Percentiles rank a stretch among this genome's conserved stretches.
These are phyloP conservation scores for Rhizoclosmatium globosum DNA, from an alignment of 192 early-diverging fungal species.

Conservation along the genomic window DNA sequence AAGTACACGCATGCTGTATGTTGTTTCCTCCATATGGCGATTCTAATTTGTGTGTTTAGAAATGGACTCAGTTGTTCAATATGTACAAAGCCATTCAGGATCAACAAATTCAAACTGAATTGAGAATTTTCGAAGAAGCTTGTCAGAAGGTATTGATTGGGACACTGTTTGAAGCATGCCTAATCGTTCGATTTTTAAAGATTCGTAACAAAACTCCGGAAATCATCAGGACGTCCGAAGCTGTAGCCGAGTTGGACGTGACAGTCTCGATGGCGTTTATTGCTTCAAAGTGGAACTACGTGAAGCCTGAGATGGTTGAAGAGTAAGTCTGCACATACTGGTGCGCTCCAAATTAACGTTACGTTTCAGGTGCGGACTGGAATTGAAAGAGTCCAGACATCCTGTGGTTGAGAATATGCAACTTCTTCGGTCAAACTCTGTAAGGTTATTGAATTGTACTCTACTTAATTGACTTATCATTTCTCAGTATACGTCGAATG, in stretches of 20 bases:
- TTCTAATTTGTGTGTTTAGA: conserved; percentile 23
- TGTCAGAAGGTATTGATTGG: conserved; percentile 41
- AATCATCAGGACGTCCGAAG: conserved; percentile 39
- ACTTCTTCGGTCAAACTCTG: conserved; percentile 33
- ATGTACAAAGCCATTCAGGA: conserved; percentile 27
- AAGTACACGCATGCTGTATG: conserved; percentile 34
- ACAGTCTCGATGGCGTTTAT: conserved; percentile 54
- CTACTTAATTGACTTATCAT: background rate
- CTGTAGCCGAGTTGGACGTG: conserved; percentile 58
- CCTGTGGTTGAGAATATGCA: conserved; percentile 73
- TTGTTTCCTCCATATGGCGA: background rate
- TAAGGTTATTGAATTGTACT: conserved; percentile 17
- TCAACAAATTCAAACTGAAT: conserved; percentile 23
- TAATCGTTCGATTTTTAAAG: conserved; percentile 2
- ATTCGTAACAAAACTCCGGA: conserved; percentile 1
- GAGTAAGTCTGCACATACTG: conserved; percentile 37
- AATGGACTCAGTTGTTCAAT: conserved; percentile 43
- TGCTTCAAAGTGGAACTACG: conserved; percentile 63
- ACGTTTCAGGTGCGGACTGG: conserved; percentile 21
- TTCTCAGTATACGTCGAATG: conserved; percentile 29
- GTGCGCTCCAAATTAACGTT: background rate
- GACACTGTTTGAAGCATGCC: background rate
- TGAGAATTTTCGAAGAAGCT: conserved; percentile 40
- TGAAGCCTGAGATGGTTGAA: conserved; percentile 64
- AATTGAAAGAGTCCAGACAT: conserved; percentile 72